A percentile compares a stretch with the other conserved stretches of the same genome.
These are phyloP conservation scores for Penicillium malachiteum DNA, from an alignment of 495 filamentous ascomycete genomes.

Conservation along the genomic window DNA sequence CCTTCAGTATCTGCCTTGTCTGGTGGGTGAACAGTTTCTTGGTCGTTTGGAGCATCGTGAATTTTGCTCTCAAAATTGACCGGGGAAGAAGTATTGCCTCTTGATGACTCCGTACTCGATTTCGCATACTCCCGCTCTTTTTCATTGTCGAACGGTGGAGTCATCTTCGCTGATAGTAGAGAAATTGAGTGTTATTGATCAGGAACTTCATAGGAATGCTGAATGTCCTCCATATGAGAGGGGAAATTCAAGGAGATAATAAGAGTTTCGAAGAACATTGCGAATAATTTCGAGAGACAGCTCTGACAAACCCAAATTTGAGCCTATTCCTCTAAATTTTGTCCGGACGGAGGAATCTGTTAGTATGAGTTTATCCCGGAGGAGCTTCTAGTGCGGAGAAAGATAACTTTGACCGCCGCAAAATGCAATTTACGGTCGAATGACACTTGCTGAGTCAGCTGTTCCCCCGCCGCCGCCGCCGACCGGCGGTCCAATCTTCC, in stretches of 20 bases:
- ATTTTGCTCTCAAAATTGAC: background rate
- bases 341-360: constrained; percentile 4
- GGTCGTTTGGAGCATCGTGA: constrained; percentile 1
- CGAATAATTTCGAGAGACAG: too few relatives aligned
- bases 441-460: constrained; percentile 5
- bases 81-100: background rate
- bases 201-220: too few relatives aligned
- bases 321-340: too few relatives aligned
- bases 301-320: too few relatives aligned
- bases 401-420: constrained; percentile 1
- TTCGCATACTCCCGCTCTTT: background rate
- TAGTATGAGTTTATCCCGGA: background rate
- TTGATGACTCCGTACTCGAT: constrained; percentile 1
- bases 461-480: background rate
- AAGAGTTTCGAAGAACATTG: too few relatives aligned
- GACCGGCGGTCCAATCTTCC: background rate
- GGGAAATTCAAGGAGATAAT: too few relatives aligned
- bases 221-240: too few relatives aligned
- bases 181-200: too few relatives aligned
- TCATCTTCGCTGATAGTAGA: constrained; percentile 1
- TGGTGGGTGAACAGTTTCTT: background rate
- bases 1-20: constrained; percentile 2
- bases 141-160: constrained; percentile 1
- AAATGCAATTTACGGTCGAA: constrained; percentile 3
- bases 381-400: background rate